Evolutionary conservation across 805 yeast species (phyloP).

Genomic region (Saccharomycopsis sp.): DNA sequence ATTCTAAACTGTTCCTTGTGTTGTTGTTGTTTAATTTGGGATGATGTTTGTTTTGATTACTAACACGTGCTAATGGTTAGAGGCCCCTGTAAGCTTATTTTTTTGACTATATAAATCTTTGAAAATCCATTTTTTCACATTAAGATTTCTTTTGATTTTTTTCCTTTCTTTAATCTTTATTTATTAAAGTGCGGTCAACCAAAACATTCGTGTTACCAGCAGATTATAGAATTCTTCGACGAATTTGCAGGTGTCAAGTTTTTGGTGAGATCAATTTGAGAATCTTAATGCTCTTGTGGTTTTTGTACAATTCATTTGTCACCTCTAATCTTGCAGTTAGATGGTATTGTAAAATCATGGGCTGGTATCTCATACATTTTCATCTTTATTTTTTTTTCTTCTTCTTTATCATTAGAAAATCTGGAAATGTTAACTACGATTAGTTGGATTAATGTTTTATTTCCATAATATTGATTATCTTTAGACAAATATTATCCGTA

Average conservation of each 20-base stretch:
- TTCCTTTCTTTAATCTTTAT: constrained; percentile 14
- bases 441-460: too few relatives aligned
- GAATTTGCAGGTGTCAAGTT: constrained; percentile 17
- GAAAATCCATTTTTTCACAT: too few relatives aligned
- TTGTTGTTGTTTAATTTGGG: background rate
- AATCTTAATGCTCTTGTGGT: constrained; percentile 18
- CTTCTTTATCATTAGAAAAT: too few relatives aligned
- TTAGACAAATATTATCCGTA: too few relatives aligned
- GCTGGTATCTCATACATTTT: constrained; percentile 19
- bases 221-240: constrained; percentile 3
- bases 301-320: constrained; percentile 17
- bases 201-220: constrained; percentile 19
- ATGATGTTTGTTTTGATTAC: background rate
- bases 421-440: too few relatives aligned
- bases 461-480: too few relatives aligned
- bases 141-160: background rate
- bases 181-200: constrained; percentile 19
- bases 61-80: too few relatives aligned
- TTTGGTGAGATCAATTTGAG: constrained; percentile 19
- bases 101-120: too few relatives aligned
- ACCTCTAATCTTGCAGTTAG: constrained; percentile 19
- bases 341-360: constrained; percentile 19
- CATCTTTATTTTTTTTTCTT: too few relatives aligned
- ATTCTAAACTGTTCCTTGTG: background rate
- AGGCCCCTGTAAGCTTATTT: background rate